Conservation (phyloP, 768 basidiomycete species). For the Leccinum barrowsii region DNA sequence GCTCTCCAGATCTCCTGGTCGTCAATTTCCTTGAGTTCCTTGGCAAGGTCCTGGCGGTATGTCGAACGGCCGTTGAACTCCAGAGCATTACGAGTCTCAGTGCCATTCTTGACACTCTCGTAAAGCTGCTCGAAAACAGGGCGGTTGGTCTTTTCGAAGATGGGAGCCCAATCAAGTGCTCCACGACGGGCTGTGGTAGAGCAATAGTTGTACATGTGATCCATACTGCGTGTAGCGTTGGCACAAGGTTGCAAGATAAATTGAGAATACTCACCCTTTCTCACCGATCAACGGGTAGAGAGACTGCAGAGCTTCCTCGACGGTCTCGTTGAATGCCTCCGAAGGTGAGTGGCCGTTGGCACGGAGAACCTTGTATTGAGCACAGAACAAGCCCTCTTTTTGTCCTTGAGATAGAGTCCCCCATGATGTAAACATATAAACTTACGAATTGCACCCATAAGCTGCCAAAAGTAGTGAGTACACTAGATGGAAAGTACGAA, state of each 20-base stretch:
- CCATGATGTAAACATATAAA: slow-evolving; percentile 10
- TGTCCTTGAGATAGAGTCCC: slow-evolving; percentile 4
- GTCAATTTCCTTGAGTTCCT: slow-evolving; percentile 92
- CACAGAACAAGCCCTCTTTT: slow-evolving; percentile 94
- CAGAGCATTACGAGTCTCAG: slow-evolving; percentile 94
- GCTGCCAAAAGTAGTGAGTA: slow-evolving; percentile 39
- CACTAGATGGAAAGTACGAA: not conserved
- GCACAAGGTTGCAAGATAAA: not conserved
- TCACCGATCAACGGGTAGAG: slow-evolving; percentile 95
- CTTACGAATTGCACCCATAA: slow-evolving; percentile 95
- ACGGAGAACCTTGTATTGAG: slow-evolving; percentile 97
- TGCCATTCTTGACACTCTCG: slow-evolving; percentile 90
- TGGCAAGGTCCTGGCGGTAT: slow-evolving; percentile 89
- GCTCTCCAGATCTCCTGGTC: slow-evolving; percentile 99
- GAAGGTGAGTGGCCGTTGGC: slow-evolving; percentile 96
- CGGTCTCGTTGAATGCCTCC: slow-evolving; percentile 99
- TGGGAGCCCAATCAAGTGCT: slow-evolving; percentile 97
- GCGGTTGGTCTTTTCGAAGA: slow-evolving; percentile 91
- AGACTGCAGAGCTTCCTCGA: slow-evolving; percentile 99
- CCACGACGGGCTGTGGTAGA: slow-evolving; percentile 99
- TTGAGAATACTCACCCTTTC: slow-evolving; percentile 62
- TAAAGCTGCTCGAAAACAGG: slow-evolving; percentile 96
- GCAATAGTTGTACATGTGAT: slow-evolving; percentile 99
- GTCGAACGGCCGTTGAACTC: slow-evolving; percentile 93
- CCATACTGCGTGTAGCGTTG: slow-evolving; percentile 59